Base-by-base conservation (phyloP, 305 asterid species). In the Plantago coronopus region DNA sequence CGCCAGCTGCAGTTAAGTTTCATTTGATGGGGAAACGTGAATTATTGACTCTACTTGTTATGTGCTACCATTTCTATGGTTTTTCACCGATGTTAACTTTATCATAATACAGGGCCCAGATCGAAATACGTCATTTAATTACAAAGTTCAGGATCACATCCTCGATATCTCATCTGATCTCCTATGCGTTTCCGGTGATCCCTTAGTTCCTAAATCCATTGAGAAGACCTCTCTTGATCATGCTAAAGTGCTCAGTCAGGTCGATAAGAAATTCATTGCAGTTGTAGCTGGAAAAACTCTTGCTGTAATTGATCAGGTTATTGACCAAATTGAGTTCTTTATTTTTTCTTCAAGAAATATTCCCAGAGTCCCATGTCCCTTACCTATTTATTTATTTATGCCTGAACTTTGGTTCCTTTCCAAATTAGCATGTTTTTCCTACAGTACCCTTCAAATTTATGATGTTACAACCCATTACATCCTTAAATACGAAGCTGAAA, bases 241-340 rank as follows among this genome's bases (percentile, higher is more conserved):
- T 68, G 91, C 95, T 71, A 79, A 75, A 74, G 94, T 93, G 79
- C 98, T 93, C 66, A 80, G 67, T 65, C 98, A 89, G 79, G 91
- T 93, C 65, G 97, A 93, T 73, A 86, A 86, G 86, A 93, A 93
- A 79, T 93, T 81, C 81, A 93, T 89, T 74, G 91, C 96, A 17
- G 82, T 89, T 54, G 89, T 89, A 69, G 95, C 91, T 14, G 82
- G 89, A 69, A 75, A 69, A 61, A 83, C 77, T 54, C 97, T 93
- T 66, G 89, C 91, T 73, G 66, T 87, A 14, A 81, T 93, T 57
- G 98, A 89, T 69, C 98, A 93, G 96, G 98, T 91, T 74, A 65
- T 53, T 40, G 58, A 18, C n/a, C 16, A 53, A 47, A 53, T 22
- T 14, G 13, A 23, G 8, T 23, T 17, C 25, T 20, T 15, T 72